Conservation (phyloP, 495 filamentous ascomycete genomes). For the Rhypophila decipiens region DNA sequence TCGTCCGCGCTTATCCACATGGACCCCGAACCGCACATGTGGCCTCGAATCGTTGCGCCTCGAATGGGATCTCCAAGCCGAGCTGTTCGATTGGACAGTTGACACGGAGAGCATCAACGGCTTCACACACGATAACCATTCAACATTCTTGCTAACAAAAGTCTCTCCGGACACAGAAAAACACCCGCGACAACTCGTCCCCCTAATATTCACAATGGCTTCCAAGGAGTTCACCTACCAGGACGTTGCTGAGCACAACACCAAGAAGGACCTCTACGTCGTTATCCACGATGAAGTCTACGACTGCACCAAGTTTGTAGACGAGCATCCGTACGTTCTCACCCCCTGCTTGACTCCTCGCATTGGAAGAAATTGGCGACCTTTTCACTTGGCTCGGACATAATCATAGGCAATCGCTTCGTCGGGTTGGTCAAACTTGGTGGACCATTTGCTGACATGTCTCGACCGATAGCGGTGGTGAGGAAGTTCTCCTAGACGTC, state of each 20-base stretch:
- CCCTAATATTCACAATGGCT: constrained; percentile 54
- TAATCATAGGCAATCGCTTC: no score
- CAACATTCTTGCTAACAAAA: constrained; percentile 7
- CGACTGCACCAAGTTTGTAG: constrained; percentile 78
- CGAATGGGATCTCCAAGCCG: no score
- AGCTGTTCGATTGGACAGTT: no score
- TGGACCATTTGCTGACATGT: constrained; percentile 12
- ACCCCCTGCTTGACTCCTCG: no score
- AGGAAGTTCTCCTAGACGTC: constrained; percentile 96
- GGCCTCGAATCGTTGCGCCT: no score
- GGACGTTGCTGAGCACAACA: constrained; percentile 80
- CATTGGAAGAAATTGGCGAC: no score
- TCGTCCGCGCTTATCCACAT: no score
- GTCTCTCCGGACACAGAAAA: neutral
- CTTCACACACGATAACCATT: constrained; percentile 8
- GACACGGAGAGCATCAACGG: no score
- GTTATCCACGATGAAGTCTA: constrained; percentile 97
- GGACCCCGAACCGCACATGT: no score
- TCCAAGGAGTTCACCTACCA: constrained; percentile 72
- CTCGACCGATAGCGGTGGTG: constrained; percentile 66
- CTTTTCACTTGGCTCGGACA: no score
- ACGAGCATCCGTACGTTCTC: constrained; percentile 94
- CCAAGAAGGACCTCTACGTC: constrained; percentile 92
- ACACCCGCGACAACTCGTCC: no score
- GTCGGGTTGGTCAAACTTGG: no score